Conservation (phyloP, 1,284 basidiomycete species). For the Leccinum laetum region DNA sequence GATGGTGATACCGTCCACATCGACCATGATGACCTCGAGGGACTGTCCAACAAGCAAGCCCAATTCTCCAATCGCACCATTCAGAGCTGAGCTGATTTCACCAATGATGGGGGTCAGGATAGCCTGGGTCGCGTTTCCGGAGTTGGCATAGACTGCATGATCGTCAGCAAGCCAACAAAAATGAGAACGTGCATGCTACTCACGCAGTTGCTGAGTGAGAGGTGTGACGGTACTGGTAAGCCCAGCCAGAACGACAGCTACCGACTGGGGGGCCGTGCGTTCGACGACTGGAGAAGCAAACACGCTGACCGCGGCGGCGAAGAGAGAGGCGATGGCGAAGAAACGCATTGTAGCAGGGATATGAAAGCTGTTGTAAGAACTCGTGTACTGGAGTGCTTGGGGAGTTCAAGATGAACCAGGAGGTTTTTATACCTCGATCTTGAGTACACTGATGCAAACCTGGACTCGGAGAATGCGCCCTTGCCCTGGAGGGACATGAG, state of each 20-base stretch:
- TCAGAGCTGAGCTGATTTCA: slow-evolving; percentile 11
- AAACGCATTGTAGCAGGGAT: slow-evolving; percentile 14
- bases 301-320: slow-evolving; percentile 8
- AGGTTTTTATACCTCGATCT: slow-evolving; percentile 15
- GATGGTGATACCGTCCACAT: slow-evolving; percentile 9
- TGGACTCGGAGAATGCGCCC: not conserved
- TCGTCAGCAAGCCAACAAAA: slow-evolving; percentile 1
- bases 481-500: not conserved
- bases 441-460: not conserved
- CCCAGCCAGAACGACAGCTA: slow-evolving; percentile 5
- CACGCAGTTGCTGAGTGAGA: slow-evolving; percentile 14
- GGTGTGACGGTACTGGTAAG: slow-evolving; percentile 10
- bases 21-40: slow-evolving; percentile 3
- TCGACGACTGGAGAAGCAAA: slow-evolving; percentile 15
- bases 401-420: not conserved
- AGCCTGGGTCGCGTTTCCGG: slow-evolving; percentile 16
- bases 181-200: not conserved
- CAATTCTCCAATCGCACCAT: slow-evolving; percentile 5
- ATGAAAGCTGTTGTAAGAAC: slow-evolving; percentile 1
- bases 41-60: slow-evolving; percentile 10
- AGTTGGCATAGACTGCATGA: slow-evolving; percentile 14
- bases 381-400: slow-evolving; percentile 14
- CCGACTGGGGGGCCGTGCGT: slow-evolving; percentile 7
- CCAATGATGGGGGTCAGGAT: slow-evolving; percentile 8
- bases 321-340: slow-evolving; percentile 10